phyloP scores from a whole-genome alignment of 2,329 filamentous ascomycete genomes.

The Ilyonectria sp. region DNA sequence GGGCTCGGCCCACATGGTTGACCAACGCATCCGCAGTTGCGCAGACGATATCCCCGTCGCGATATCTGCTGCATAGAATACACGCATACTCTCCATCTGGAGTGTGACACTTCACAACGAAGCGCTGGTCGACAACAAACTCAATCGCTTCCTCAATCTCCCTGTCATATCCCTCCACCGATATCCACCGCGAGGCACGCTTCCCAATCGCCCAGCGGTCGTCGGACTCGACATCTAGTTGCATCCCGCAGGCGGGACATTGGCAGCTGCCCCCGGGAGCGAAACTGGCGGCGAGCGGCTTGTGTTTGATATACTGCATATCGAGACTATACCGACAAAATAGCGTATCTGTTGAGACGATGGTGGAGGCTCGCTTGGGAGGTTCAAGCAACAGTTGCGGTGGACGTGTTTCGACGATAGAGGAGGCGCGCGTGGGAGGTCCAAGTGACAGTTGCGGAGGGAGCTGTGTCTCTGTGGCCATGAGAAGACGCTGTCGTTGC shows the following conservation, averaged over 20 bases:
- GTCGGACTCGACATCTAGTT: slow-evolving; percentile 35
- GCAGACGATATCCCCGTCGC: slow-evolving; percentile 41
- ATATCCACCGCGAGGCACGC: slow-evolving; percentile 27
- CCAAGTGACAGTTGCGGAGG: slow-evolving; percentile 4
- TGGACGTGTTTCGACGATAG: slow-evolving; percentile 11
- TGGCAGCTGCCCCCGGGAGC: slow-evolving; percentile 32
- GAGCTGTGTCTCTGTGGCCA: slow-evolving; percentile 18
- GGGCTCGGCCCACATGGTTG: slow-evolving; percentile 39
- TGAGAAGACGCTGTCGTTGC: slow-evolving; percentile 38
- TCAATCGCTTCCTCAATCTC: slow-evolving; percentile 45
- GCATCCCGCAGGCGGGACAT: slow-evolving; percentile 41
- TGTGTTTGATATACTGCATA: slow-evolving; percentile 34
- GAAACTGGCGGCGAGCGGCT: slow-evolving; percentile 37
- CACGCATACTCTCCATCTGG: slow-evolving; percentile 45
- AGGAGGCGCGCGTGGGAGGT: slow-evolving; percentile 21
- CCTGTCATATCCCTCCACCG: slow-evolving; percentile 33
- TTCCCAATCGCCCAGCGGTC: slow-evolving; percentile 44
- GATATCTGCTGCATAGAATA: slow-evolving; percentile 40
- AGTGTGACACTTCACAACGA: slow-evolving; percentile 44
- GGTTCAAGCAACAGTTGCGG: slow-evolving; percentile 7
- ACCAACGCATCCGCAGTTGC: slow-evolving; percentile 37
- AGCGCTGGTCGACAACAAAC: slow-evolving; percentile 42
- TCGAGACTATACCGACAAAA: slow-evolving; percentile 46
- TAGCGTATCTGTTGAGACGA: slow-evolving; percentile 32
- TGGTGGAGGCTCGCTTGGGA: slow-evolving; percentile 23